These are phyloP conservation scores for Epichloe sp. DNA, from an alignment of 2,329 filamentous ascomycete species.

Conservation along the genomic window DNA sequence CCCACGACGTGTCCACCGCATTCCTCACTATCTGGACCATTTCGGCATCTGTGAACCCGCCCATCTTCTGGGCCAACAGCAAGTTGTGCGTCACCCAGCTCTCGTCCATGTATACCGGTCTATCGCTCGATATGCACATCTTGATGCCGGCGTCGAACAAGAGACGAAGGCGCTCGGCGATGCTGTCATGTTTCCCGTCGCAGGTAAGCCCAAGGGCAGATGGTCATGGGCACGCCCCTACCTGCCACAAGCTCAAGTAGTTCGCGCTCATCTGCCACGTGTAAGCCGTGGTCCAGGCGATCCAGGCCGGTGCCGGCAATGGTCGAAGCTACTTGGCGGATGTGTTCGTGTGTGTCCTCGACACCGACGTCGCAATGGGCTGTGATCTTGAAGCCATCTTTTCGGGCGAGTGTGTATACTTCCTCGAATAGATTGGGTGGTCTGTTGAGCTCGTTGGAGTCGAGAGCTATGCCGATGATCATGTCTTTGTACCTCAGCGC, in stretches of 20 bases:
- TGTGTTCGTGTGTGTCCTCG: conserved; percentile 33
- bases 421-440: conserved; percentile 31
- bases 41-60: conserved; percentile 25
- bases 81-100: conserved; percentile 36
- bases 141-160: conserved; percentile 49
- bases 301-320: conserved; percentile 45
- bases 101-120: conserved; percentile 50
- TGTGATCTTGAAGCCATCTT: conserved; percentile 30
- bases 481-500: conserved; percentile 23
- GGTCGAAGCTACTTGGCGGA: conserved; percentile 33
- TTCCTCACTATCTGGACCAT: conserved; percentile 30
- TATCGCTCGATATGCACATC: conserved; percentile 60
- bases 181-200: conserved; percentile 20
- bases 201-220: conserved; percentile 41
- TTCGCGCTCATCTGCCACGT: conserved; percentile 42
- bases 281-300: conserved; percentile 63
- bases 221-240: conserved; percentile 45
- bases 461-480: conserved; percentile 33
- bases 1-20: conserved; percentile 33
- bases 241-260: conserved; percentile 43
- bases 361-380: conserved; percentile 39
- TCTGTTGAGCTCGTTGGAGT: conserved; percentile 31
- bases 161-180: conserved; percentile 33
- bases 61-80: conserved; percentile 28
- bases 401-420: conserved; percentile 21